Evolutionary conservation across 164 flowering plant species (phyloP), one percentile per base, ranked within the genome.

Genomic region (Vitis rupestris): DNA sequence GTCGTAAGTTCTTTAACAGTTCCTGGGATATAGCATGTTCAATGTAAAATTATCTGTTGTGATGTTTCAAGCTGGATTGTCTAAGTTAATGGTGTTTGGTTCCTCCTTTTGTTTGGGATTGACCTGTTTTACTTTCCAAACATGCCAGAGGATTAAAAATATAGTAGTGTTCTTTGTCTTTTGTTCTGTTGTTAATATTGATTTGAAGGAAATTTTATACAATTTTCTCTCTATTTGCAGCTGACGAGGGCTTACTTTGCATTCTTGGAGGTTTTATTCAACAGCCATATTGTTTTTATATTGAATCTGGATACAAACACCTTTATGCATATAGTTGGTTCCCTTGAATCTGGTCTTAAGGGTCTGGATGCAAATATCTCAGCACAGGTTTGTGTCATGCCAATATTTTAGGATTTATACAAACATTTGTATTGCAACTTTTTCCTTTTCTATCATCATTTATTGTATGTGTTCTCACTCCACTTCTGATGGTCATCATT

Each of bases 271-370:
- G 93, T 88, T 82, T 73, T 95, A 9, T 91, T 90, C 82, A 88
- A 72, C 74, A 84, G 88, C 81, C 98, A 93, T 70, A 87, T 93
- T 27, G 67, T 16, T 74, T 84, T 87, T 69, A 72, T 95, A 59
- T 65, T 95, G 79, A 93, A 91, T 74, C 83, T 93, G 62, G 96
- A 90, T 66, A 86, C 92, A 68, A 83, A 69, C 77, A 91, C 98
- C 70, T 95, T 95, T 66, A 84, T 84, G 88, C 95, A 88, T 77
- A 82, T 95, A 23, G 94, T 88, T 80, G 94, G 94, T 53, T 93
- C 99, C 29, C 94, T 95, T 70, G 99, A 91, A 82, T 91, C 98
- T 69, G 99, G 99, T 59, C 86, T 95, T 47, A 93, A 90, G 81
- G 94, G 91, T 60, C 78, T 95, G 52, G 97, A 95, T 79, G 55